Conservation (phyloP, 148 eudicot species). For the Gaultheria prostrata region DNA sequence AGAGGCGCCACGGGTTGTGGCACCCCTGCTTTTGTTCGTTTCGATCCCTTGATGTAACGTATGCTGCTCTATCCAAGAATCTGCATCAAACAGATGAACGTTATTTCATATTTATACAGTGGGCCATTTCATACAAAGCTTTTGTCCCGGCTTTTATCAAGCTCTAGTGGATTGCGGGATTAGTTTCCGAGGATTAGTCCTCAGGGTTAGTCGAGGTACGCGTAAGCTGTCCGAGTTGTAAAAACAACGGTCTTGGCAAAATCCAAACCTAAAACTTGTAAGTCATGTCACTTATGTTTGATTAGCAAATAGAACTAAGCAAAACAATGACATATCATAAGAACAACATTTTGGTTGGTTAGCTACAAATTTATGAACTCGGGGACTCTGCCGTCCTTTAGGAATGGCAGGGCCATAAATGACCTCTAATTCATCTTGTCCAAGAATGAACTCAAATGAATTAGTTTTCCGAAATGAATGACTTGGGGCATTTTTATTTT, state of each 20-base stretch:
- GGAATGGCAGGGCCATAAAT: too few species aligned
- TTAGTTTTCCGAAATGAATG: background rate
- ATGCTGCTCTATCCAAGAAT: constrained; percentile 77
- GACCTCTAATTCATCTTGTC: background rate
- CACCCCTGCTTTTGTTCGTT: constrained; percentile 26
- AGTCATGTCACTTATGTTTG: background rate
- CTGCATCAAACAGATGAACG: constrained; percentile 30
- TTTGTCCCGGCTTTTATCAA: too few species aligned
- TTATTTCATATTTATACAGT: background rate
- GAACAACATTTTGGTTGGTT: background rate
- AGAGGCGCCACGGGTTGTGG: constrained; percentile 69
- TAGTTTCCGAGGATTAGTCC: too few species aligned
- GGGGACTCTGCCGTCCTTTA: too few species aligned
- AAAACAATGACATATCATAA: background rate
- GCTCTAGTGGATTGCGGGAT: too few species aligned
- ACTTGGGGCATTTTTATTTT: too few species aligned
- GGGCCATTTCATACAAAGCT: too few species aligned
- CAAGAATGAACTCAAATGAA: background rate
- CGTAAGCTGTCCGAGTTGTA: too few species aligned
- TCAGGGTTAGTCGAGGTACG: too few species aligned
- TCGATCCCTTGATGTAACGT: constrained; percentile 44
- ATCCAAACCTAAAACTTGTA: background rate
- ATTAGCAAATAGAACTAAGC: background rate
- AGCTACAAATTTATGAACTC: background rate
- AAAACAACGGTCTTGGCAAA: background rate